Conservation (phyloP, 192 early-diverging fungal genomes). For the Backusella tarrabulga region DNA sequence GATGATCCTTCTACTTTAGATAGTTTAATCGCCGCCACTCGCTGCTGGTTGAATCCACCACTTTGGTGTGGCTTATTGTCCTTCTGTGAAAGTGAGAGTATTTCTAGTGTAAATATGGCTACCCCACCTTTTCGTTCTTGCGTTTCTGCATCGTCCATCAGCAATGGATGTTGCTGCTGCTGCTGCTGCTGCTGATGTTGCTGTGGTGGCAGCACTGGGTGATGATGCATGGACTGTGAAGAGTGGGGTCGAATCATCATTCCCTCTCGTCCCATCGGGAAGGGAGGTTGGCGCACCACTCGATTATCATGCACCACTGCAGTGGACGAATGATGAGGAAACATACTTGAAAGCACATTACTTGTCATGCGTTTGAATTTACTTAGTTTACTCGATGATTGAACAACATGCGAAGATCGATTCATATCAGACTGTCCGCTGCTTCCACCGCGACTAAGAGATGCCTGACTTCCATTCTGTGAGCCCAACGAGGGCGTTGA, state of each 20-base stretch:
- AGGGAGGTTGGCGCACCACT: not conserved
- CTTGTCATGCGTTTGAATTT: constrained; percentile 17
- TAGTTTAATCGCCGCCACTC: constrained; percentile 25
- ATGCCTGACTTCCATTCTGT: constrained; percentile 10
- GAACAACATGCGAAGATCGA: constrained; percentile 6
- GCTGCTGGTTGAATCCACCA: not conserved
- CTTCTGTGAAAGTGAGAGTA: constrained; percentile 16
- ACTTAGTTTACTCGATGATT: constrained; percentile 9
- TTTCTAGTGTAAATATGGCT: constrained; percentile 31
- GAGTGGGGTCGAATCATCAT: not conserved
- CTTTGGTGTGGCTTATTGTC: not conserved
- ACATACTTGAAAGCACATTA: constrained; percentile 11
- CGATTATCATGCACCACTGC: constrained; percentile 8
- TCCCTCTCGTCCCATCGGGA: not conserved
- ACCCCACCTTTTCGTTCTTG: constrained; percentile 8
- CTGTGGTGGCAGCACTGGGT: not conserved
- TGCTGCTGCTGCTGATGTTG: not conserved
- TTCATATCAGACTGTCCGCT: constrained; percentile 2
- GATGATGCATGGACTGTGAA: not conserved
- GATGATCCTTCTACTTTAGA: constrained; percentile 29
- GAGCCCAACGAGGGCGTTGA: not conserved
- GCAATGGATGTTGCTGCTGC: not conserved
- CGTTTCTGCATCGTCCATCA: not conserved
- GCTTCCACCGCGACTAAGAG: constrained; percentile 6
- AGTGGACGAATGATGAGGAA: constrained; percentile 13